A percentile compares a stretch with the other conserved stretches of the same genome.
Conservation (phyloP, 805 yeast genomes). For the Candida nitratophila region DNA sequence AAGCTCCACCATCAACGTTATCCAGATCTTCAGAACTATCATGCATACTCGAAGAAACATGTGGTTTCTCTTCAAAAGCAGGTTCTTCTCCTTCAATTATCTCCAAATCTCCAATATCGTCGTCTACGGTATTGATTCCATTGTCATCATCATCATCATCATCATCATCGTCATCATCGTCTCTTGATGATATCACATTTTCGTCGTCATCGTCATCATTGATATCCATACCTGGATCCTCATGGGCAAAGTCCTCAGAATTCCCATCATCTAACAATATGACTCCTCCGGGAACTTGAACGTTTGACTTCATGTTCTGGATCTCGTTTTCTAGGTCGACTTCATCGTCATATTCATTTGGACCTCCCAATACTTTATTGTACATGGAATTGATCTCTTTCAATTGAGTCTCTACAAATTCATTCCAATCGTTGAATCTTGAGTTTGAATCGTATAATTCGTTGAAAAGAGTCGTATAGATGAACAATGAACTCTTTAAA, state of each 20-base stretch:
- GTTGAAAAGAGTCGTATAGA: slow-evolving; percentile 25
- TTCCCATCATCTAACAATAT: slow-evolving; percentile 31
- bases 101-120: background rate
- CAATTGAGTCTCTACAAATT: slow-evolving; percentile 41
- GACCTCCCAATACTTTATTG: slow-evolving; percentile 50
- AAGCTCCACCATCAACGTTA: slow-evolving; percentile 17
- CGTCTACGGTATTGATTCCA: background rate
- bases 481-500: slow-evolving; percentile 23
- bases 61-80: slow-evolving; percentile 13
- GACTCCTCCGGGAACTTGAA: slow-evolving; percentile 11
- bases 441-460: slow-evolving; percentile 18
- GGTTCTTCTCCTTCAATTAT: background rate
- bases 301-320: background rate
- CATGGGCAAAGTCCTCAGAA: slow-evolving; percentile 38
- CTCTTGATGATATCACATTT: slow-evolving; percentile 8
- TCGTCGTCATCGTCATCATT: slow-evolving; percentile 19
- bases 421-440: slow-evolving; percentile 33
- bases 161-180: slow-evolving; percentile 17
- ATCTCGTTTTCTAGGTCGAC: slow-evolving; percentile 4
- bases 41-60: slow-evolving; percentile 13
- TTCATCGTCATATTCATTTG: slow-evolving; percentile 18
- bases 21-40: slow-evolving; percentile 13
- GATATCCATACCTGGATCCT: slow-evolving; percentile 20
- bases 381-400: slow-evolving; percentile 48
- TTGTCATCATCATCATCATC: slow-evolving; percentile 4